Evolutionary conservation across 2,329 filamentous ascomycete genomes (phyloP), one percentile per base, ranked within the genome.

Genomic region (Fusarium paranaense): DNA sequence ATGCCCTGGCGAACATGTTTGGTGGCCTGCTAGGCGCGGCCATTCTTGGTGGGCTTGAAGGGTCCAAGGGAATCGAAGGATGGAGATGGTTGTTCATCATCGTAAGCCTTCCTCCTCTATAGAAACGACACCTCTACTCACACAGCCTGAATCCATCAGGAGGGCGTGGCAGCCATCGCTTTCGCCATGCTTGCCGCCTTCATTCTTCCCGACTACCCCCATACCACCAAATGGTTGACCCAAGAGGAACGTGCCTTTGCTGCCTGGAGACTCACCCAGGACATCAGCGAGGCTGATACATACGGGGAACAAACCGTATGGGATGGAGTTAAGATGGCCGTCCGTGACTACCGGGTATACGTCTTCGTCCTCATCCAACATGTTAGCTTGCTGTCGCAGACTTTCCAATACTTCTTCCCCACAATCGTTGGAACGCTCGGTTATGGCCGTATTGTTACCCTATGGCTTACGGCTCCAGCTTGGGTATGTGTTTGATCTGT

Each of bases 81-180:
- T 93, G 91, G 91, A 83, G 89, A 11, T 92, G 90, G 90, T 83
- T 93, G 0, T 93, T 93, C 77, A 91, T 93, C 27, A 89, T 93
- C 10, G 84, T 79, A 11, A 61, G 78, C 71, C 0, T 6, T n/a
- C 10, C 20, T 33, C 6, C 22, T 13, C 14, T 10, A 18, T 32
- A n/a, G 4, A 7, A 2, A 4, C 8, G 6, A 3, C 8, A 5
- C 10, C 6, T n/a, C 2, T 14, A 22, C 22, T 32, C 10, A 20
- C 5, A 5, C 10, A 1, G 5, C 0, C 7, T 35, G 7, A 22
- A 6, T 6, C 0, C 2, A 18, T 1, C 18, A 80, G 80, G 84
- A 86, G 59, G 82, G 81, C 1, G 82, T 84, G 13, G 80, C 85
- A 20, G 84, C 85, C 62, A 73, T 89, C 71, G 69, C 81, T 6